Evolutionary conservation across 768 basidiomycete genomes (phyloP).

Genomic region (Trametes meyenii): DNA sequence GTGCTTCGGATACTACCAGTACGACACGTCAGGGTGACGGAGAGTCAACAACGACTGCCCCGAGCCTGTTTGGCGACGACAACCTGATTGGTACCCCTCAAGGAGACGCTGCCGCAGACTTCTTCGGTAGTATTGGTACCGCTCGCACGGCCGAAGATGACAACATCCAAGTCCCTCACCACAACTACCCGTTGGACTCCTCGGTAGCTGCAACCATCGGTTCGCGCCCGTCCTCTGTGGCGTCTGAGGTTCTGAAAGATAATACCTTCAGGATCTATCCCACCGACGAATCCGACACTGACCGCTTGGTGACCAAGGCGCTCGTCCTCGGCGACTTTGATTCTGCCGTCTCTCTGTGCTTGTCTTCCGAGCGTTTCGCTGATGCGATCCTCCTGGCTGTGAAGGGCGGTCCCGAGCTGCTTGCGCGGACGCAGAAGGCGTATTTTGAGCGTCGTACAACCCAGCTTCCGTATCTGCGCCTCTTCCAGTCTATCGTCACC

Average conservation of each 20-base stretch:
- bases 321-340: constrained; percentile 95
- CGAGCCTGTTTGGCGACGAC: constrained; percentile 88
- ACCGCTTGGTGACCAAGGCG: constrained; percentile 88
- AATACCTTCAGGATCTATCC: constrained; percentile 93
- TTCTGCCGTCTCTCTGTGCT: constrained; percentile 88
- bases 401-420: constrained; percentile 84
- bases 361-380: constrained; percentile 87
- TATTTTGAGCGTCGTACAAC: constrained; percentile 88
- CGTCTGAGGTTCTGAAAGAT: constrained; percentile 71
- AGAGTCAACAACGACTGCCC: constrained; percentile 84
- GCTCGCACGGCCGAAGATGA: constrained; percentile 46
- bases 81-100: constrained; percentile 62
- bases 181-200: constrained; percentile 79
- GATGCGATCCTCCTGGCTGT: constrained; percentile 95
- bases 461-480: constrained; percentile 81
- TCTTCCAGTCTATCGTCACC: constrained; percentile 93
- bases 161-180: constrained; percentile 71
- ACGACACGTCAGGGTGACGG: constrained; percentile 60
- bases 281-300: constrained; percentile 80
- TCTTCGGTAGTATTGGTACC: constrained; percentile 81
- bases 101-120: constrained; percentile 72
- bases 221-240: constrained; percentile 83
- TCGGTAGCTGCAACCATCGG: constrained; percentile 95
- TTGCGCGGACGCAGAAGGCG: constrained; percentile 86
- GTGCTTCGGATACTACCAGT: constrained; percentile 56